Base-by-base conservation (phyloP, 371 early-diverging fungal genomes). In the Zopfochytrium polystomum region DNA sequence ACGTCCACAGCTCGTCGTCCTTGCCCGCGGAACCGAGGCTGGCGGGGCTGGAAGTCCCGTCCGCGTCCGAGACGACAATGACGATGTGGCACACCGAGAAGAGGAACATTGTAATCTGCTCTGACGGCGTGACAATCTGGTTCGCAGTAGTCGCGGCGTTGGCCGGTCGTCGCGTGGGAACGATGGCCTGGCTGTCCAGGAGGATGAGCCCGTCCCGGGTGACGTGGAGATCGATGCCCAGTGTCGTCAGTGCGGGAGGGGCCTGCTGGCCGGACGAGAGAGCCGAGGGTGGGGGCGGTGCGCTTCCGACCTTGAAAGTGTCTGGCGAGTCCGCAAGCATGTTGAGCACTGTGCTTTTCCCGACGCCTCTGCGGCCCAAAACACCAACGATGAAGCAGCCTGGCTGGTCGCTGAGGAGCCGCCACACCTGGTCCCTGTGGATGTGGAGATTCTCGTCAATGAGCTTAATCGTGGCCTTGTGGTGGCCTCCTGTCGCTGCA, bases 371-470 rank as follows among this genome's bases (percentile, higher is more conserved):
- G 20, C 82, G 76, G 11, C 90, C 90, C 31, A 88, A 51, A 23
- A 87, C 79, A 11, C 90, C 89, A 26, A 90, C 79, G 4, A 87
- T 83, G 63, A 87, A 90, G 68, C 87, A 86, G 26, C 88, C 90
- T n/a, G 90, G 87, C 46, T 79, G 71, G 30, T 89, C 90, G 15
- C 51, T 22, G 35, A 60, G 44, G 18, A 54, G n/a, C n/a, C n/a
- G n/a, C n/a, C n/a, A n/a, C n/a, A n/a, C n/a, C n/a, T n/a, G n/a
- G n/a, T n/a, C n/a, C n/a, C n/a, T n/a, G n/a, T n/a, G n/a, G n/a
- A n/a, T n/a, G n/a, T n/a, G n/a, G n/a, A n/a, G n/a, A n/a, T n/a
- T n/a, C n/a, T n/a, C n/a, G n/a, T n/a, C n/a, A n/a, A n/a, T n/a
- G n/a, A n/a, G n/a, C n/a, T n/a, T n/a, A n/a, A n/a, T n/a, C n/a